Base-by-base conservation (phyloP, 768 basidiomycete species). In the Cyathus striatus region DNA sequence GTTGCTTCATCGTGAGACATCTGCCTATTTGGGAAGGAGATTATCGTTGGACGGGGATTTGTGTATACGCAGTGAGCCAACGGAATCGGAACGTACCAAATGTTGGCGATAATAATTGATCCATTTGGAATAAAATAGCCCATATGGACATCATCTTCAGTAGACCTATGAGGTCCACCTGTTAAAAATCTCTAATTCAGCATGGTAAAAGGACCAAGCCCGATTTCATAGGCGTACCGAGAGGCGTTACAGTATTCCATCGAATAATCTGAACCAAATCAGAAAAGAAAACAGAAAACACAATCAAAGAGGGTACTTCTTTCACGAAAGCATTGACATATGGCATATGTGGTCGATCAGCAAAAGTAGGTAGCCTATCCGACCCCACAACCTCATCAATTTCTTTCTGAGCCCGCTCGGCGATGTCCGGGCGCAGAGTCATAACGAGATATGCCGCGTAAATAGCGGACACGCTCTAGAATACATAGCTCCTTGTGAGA, bases 391-490 rank as follows among this genome's bases (percentile, higher is more conserved):
- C n/a, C 1, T 40, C 34, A 24, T 73, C 69, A 9, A 75, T 55
- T 36, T 72, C 73, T 5, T 46, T 48, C 38, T 73, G 70, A 1
- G 66, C 70, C 18, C 58, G 59, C 40, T 46, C 52, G 50, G 68
- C 66, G 1, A 62, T 58, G 1, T 68, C 66, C 1, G 70, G 72
- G 40, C 69, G 44, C 5, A 62, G 41, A 5, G 59, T 50, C 67
- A 73, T 69, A 6, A 62, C 52, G 16, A 68, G 54, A 37, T 70
- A 47, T 47, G 73, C 67, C n/a, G 63, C 62, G 2, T 57, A 46
- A 37, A 69, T 18, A 6, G 58, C 56, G 2, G 68, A 59, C 6
- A 63, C 59, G 17, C 64, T 68, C 69, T 69, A 25, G 21, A 33
- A 13, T 16, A 13, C 37, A 38, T n/a, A n/a, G n/a, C n/a, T 26